Evolutionary conservation across 805 yeast genomes (phyloP).

Genomic region (Candida mattraensis): DNA sequence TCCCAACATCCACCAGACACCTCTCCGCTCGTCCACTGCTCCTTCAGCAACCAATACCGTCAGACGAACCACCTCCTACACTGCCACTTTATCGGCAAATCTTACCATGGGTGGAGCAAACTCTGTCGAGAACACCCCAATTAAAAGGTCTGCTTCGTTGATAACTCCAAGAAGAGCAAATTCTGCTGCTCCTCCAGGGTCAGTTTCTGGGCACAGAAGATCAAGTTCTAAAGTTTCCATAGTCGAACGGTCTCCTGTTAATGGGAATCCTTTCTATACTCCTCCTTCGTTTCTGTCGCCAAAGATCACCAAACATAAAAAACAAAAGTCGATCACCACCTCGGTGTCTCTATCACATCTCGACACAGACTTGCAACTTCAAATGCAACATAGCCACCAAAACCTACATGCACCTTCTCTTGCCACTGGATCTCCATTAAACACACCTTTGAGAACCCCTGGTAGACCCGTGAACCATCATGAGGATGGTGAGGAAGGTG

Average conservation of each 20-base stretch:
- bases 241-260: constrained; percentile 36
- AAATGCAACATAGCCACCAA: constrained; percentile 18
- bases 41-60: too few relatives aligned
- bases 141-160: constrained; percentile 17
- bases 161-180: constrained; percentile 26
- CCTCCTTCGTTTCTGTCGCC: constrained; percentile 47
- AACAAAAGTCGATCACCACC: constrained; percentile 32
- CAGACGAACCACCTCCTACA: constrained; percentile 17
- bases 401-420: constrained; percentile 4
- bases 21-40: constrained; percentile 19
- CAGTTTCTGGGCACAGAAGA: constrained; percentile 17
- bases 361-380: constrained; percentile 33
- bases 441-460: constrained; percentile 32
- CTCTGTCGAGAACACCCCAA: constrained; percentile 27
- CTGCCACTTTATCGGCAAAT: constrained; percentile 3
- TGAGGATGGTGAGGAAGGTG: constrained; percentile 13
- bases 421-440: constrained; percentile 24
- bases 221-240: constrained; percentile 21
- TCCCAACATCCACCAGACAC: constrained; percentile 23
- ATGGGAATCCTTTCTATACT: constrained; percentile 49
- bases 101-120: constrained; percentile 13
- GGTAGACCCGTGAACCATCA: constrained; percentile 14
- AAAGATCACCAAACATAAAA: constrained; percentile 33
- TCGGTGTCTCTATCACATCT: constrained; percentile 32
- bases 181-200: constrained; percentile 3